Base-by-base conservation (phyloP, 257 asterid species). In the Jaltomata sinuosa region DNA sequence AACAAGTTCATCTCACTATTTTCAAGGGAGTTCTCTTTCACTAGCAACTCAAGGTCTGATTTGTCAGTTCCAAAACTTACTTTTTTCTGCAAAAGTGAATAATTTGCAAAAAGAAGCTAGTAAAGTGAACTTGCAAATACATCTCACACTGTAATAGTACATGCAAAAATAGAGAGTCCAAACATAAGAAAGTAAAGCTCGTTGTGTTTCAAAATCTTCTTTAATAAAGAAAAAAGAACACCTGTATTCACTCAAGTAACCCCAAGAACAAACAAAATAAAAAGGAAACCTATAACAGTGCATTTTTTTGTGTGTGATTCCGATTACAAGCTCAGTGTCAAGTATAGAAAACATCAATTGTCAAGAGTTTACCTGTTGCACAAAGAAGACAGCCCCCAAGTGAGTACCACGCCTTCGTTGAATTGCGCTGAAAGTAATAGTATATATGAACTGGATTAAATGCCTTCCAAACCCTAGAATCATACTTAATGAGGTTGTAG, bases 381-480 rank as follows among this genome's bases (percentile, higher is more conserved):
- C 99, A 94, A 61, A 97, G 95, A 88, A 97, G 90, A 87, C 98
- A 94, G 79, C 99, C 99, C 85, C 99, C 99, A 27, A 97, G 93
- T 80, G 99, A 90, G 81, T 89, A 91, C 99, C 99, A 97, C 49
- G 96, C 99, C 88, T 93, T 95, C 67, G 91, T 89, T 81, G 98
- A 90, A 86, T 94, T 91, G 83, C 94, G 94, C 80, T 89, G 87
- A 94, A 97, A 97, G 92, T 85, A 94, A 85, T 92, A 89, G 90
- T 93, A 94, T 84, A 97, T 94, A 84, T 97, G 93, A 87, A 97
- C 85, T 21, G 99, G 99, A 88, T 94, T 93, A 85, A 97, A 95
- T 81, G 97, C 99, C 87, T 79, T 88, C 86, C 94, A 88, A 53
- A 93, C 99, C n/a, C 89, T 79, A 55, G 91, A 87, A 87, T 97